Percentiles rank a stretch among this genome's conserved stretches.
These are phyloP conservation scores for Dendrobium catenatum DNA, from an alignment of 106 monocot species.

Conservation along the genomic window DNA sequence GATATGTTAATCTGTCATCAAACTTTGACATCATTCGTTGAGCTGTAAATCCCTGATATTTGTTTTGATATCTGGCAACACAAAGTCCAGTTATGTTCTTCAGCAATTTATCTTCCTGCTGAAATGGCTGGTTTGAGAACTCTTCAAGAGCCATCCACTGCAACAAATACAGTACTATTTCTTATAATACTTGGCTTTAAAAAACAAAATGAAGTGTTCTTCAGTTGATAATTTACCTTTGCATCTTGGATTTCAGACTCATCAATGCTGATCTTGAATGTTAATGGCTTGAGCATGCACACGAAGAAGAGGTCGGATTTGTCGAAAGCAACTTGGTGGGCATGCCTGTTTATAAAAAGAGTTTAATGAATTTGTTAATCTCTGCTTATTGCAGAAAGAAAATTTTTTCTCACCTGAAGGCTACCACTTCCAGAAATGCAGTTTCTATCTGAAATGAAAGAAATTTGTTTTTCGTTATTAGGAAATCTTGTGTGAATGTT, in stretches of 20 bases:
- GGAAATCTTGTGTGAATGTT: too few relatives aligned
- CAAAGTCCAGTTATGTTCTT: constrained; percentile 50
- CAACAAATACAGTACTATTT: background rate
- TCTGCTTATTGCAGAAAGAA: too few relatives aligned
- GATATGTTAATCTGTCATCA: constrained; percentile 50
- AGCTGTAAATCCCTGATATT: constrained; percentile 47
- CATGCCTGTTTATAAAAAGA: constrained; percentile 40
- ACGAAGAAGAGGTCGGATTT: constrained; percentile 82
- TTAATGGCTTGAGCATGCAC: constrained; percentile 69
- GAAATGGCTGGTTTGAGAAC: constrained; percentile 52
- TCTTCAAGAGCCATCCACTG: constrained; percentile 90
- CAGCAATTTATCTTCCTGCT: constrained; percentile 48
- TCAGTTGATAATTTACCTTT: constrained; percentile 30
- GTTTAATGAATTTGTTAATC: too few relatives aligned
- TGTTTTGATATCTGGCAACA: constrained; percentile 28
- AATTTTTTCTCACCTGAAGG: constrained; percentile 54
- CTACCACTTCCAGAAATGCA: constrained; percentile 65
- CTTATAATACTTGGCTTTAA: background rate
- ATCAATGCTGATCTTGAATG: constrained; percentile 54
- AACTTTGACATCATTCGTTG: constrained; percentile 64
- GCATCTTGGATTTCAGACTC: constrained; percentile 70
- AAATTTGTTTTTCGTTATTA: background rate
- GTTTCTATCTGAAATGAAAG: constrained; percentile 64
- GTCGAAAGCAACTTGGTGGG: constrained; percentile 72
- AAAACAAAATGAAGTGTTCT: background rate